Evolutionary conservation across 2,329 filamentous ascomycete species (phyloP), one percentile per base, ranked within the genome.

Genomic region (Cladosporium cucumerinum): DNA sequence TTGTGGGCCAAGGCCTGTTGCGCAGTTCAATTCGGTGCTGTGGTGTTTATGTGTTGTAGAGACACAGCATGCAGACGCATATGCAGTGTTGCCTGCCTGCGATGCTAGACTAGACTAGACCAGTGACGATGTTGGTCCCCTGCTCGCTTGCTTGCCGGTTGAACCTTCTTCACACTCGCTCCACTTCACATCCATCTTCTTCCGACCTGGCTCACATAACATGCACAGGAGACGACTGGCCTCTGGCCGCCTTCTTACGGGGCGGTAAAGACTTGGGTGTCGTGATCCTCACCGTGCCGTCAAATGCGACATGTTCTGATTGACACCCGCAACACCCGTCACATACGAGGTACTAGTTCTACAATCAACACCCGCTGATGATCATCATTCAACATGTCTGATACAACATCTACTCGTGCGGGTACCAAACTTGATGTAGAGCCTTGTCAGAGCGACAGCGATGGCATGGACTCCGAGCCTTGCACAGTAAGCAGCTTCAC

Each of bases 51-150:
- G 14, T 32, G 12, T 54, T 32, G 51, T 32, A 32, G 51, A 43
- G 5, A n/a, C 36, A n/a, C 7, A 10, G 2, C 4, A n/a, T 43
- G n/a, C n/a, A n/a, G n/a, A n/a, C n/a, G n/a, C n/a, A n/a, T n/a
- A n/a, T n/a, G 36, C 28, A n/a, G 51, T 46, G 39, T 32, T 52
- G 51, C 51, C 26, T 54, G 51, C 26, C 26, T 54, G 51, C 26
- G 51, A 21, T 30, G 51, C n/a, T 46, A n/a, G 18, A 39, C 36
- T 36, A 14, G 12, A 36, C 34, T 39, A 12, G 49, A 18, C 51
- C n/a, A 30, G 51, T 54, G 51, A 54, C 51, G 51, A 54, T 54
- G 51, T 30, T 54, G 51, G 51, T 54, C 51, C 51, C 51, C 30
- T 54, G 26, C 30, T 28, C 51, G 26, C 39, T 46, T 21, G 39